Conservation (phyloP, 1,284 basidiomycete genomes). For the Baeospora myosura region DNA sequence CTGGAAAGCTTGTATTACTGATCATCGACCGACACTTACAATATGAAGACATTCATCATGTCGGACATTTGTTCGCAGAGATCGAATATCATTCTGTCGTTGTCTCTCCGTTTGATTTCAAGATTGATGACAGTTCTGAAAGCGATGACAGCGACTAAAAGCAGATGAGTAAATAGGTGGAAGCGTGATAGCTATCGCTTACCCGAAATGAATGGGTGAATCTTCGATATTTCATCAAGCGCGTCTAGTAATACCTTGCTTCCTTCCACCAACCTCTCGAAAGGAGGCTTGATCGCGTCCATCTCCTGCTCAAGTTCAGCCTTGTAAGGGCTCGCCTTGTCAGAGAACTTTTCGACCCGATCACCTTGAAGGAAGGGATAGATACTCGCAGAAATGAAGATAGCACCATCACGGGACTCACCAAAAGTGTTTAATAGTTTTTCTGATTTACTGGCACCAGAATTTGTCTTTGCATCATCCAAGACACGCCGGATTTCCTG, state of each 20-base stretch:
- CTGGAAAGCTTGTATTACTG: neutral
- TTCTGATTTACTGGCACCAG: too few species aligned
- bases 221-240: neutral
- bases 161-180: neutral
- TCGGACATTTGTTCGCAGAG: neutral
- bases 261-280: neutral
- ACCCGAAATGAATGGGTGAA: neutral
- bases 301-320: too few species aligned
- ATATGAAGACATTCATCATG: neutral
- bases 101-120: neutral
- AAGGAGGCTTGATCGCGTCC: too few species aligned
- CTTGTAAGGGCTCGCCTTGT: too few species aligned
- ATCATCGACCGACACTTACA: too few species aligned
- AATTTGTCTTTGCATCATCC: too few species aligned
- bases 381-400: too few species aligned
- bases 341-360: too few species aligned
- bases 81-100: slow-evolving; percentile 1
- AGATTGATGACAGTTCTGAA: neutral
- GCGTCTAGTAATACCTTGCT: neutral
- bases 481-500: too few species aligned
- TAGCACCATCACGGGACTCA: too few species aligned
- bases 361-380: too few species aligned
- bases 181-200: neutral
- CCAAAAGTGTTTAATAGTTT: too few species aligned
- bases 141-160: neutral